Base-by-base conservation (phyloP, 2,329 filamentous ascomycete species). In the Ambrosiella xylebori region DNA sequence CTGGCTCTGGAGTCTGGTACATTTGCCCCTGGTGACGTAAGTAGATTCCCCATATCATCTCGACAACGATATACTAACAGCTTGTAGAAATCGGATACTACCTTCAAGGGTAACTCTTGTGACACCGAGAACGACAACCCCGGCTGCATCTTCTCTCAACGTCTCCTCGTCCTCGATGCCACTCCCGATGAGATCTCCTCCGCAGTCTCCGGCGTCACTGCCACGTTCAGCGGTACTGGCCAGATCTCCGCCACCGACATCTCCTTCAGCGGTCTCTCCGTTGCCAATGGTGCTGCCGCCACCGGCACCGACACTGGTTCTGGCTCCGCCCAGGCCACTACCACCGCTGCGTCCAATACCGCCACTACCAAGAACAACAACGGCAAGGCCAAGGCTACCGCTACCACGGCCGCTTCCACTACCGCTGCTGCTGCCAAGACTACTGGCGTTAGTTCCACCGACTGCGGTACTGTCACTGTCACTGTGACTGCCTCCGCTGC, bases 1-100 rank as follows among this genome's bases (percentile, higher is more conserved):
- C 70, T 78, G 40, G 82, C 82, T 44, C 76, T 84, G 54, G 70
- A 80, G 62, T 73, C 75, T 37, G 81, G 79, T 57, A 85, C 82
- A 4, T 86, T 85, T 65, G 75, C 73, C 4, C 78, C 82, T 13
- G 82, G 82, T 56, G 63, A 75, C 62, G 71, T 80, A 64, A 69
- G 73, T 64, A 36, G 15, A 36, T 13, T 27, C 27, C 13, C 12
- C 7, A 51, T 38, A 54, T n/a, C 15, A 54, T 49, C 12, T 49
- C 45, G 15, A n/a, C 45, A 15, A n/a, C 12, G 17, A 15, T 9
- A 49, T 36, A 37, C 11, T 15, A 11, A 19, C 17, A n/a, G 41
- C 17, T 57, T n/a, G 11, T 37, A 62, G 58, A 54, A 51, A 27
- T 59, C 61, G 7, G 61, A 65, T 54, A 56, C 50, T 35, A 65